Percentiles rank a stretch among this genome's conserved stretches.
Conservation (phyloP, 1,284 basidiomycete species). For the Amylostereum areolatum region DNA sequence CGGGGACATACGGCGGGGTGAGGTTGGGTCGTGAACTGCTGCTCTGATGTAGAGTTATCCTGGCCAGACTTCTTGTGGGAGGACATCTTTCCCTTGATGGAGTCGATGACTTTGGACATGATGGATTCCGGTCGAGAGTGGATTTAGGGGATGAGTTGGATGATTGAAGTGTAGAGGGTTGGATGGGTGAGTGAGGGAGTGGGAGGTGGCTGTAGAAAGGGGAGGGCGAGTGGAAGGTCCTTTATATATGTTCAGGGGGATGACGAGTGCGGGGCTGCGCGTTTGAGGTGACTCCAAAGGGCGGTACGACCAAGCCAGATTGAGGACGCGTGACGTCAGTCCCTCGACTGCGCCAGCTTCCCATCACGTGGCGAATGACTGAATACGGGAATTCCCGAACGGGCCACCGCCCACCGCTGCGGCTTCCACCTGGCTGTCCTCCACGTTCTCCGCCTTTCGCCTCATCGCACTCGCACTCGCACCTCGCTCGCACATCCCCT, state of each 20-base stretch:
- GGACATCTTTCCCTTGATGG: not conserved
- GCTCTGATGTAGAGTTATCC: constrained; percentile 7
- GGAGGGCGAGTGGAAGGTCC: too few relatives aligned
- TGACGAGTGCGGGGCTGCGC: too few relatives aligned
- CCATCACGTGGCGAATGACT: not conserved
- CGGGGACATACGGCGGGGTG: constrained; percentile 41
- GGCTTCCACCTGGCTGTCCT: not conserved
- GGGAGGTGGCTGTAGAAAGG: too few relatives aligned
- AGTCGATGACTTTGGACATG: constrained; percentile 1
- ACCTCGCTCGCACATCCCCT: constrained; percentile 1
- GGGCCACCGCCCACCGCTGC: not conserved
- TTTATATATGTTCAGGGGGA: too few relatives aligned
- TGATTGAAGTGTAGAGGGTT: too few relatives aligned
- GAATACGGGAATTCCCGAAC: not conserved
- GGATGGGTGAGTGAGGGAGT: too few relatives aligned
- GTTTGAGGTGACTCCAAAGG: too few relatives aligned
- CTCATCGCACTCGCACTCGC: constrained; percentile 7
- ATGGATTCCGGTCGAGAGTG: too few relatives aligned
- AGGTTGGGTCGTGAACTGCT: constrained; percentile 38
- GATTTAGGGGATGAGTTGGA: too few relatives aligned
- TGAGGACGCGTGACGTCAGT: not conserved
- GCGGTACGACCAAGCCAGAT: too few relatives aligned
- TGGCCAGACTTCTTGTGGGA: constrained; percentile 1
- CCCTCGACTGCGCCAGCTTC: not conserved
- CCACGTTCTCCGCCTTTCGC: constrained; percentile 8